Evolutionary conservation across 1,139 yeast species (phyloP).

Genomic region (Insectozyma bohioensis): DNA sequence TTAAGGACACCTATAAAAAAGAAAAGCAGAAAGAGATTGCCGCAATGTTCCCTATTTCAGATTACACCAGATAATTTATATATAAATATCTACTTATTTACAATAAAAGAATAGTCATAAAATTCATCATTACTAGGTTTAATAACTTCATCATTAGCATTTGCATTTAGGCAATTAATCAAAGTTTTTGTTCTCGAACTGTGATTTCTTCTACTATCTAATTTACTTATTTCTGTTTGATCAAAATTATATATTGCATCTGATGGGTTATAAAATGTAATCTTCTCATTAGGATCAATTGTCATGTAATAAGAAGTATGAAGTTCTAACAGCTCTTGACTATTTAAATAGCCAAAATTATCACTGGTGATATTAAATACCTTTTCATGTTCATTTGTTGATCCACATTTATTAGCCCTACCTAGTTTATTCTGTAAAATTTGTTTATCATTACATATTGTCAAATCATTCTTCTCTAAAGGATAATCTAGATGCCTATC

Average conservation of each 20-base stretch:
- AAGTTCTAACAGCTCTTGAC: slow-evolving; percentile 30
- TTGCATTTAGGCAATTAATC: slow-evolving; percentile 2
- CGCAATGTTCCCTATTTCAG: too few species aligned
- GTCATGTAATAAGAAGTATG: slow-evolving; percentile 34
- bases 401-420: not conserved
- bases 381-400: slow-evolving; percentile 2
- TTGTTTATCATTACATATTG: too few species aligned
- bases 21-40: too few species aligned
- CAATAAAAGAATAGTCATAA: slow-evolving; percentile 8
- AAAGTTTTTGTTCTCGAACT: slow-evolving; percentile 6
- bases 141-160: not conserved
- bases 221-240: slow-evolving; percentile 6
- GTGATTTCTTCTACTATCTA: slow-evolving; percentile 7
- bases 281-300: slow-evolving; percentile 20
- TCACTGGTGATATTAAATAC: slow-evolving; percentile 3
- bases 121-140: not conserved
- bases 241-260: slow-evolving; percentile 6
- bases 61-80: too few species aligned
- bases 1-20: too few species aligned
- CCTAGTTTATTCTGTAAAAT: slow-evolving; percentile 3
- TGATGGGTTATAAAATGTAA: slow-evolving; percentile 24
- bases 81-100: slow-evolving; percentile 5
- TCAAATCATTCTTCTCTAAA: too few species aligned
- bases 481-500: too few species aligned
- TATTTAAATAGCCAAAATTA: slow-evolving; percentile 26